Evolutionary conservation across 1,139 yeast species (phyloP), one percentile per base, ranked within the genome.

Genomic region (Waltiozyma sp.): DNA sequence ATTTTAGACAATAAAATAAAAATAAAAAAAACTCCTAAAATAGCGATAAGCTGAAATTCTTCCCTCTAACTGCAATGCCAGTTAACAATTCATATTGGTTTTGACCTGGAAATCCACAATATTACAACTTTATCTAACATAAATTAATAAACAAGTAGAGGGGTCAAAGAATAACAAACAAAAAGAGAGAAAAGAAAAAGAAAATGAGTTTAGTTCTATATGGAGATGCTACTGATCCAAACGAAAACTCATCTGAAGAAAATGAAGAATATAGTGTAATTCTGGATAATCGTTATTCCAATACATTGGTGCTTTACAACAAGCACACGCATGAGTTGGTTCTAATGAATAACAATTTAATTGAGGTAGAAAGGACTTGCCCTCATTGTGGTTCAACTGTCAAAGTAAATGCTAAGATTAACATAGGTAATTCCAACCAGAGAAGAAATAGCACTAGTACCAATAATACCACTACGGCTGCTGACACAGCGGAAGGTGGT

Each of bases 371-470:
- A 8, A 24, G 34, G 16, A 41, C 35, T 16, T 48, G 51, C 23
- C 51, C 51, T 1, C 47, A 46, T 26, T 48, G 51, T 34, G 51
- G 51, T 14, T 38, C 47, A 3, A n/a, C 15, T 9, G 39, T 45
- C 19, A 40, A 37, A 19, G 42, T 42, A n/a, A 39, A 31, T 7
- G n/a, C 34, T 3, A 15, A 31, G 18, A n/a, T 31, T n/a, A 31
- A 31, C 34, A 31, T 18, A 4, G 34, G 4, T 26, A 7, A 26
- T 28, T 8, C 31, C 36, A 4, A n/a, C n/a, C n/a, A n/a, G n/a
- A n/a, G 28, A 39, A 13, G 15, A 40, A 3, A 15, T 21, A 3
- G 37, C 43, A 2, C 34, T 41, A 18, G n/a, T n/a, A n/a, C n/a
- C n/a, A n/a, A n/a, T n/a, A n/a, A n/a, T n/a, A n/a, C n/a, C n/a